These are phyloP conservation scores for Kalmanozyma brasiliensis DNA, from an alignment of 1,284 basidiomycete species.

Conservation along the genomic window DNA sequence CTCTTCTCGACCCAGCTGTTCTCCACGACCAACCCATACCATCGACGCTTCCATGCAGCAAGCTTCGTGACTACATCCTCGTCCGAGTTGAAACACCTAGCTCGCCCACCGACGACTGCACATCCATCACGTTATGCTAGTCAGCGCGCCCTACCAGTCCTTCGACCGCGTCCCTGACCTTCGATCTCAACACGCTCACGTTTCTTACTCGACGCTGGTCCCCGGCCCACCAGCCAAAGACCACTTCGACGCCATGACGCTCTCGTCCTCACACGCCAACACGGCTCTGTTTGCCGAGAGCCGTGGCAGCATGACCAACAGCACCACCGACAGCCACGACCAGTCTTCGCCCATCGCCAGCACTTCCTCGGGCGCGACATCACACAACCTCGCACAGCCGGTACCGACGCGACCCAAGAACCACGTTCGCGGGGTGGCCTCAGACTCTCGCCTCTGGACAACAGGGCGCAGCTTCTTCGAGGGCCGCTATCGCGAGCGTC, in stretches of 20 bases:
- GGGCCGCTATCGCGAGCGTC: constrained; percentile 36
- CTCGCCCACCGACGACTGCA: neutral
- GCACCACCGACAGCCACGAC: constrained; percentile 1
- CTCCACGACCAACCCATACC: neutral
- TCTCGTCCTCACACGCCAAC: constrained; percentile 28
- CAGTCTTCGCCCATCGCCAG: constrained; percentile 9
- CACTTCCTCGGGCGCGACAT: constrained; percentile 8
- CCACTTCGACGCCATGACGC: constrained; percentile 26
- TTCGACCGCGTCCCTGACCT: constrained; percentile 23
- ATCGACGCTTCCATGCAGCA: constrained; percentile 24
- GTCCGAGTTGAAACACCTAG: constrained; percentile 14
- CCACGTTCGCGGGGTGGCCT: constrained; percentile 44
- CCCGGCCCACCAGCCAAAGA: constrained; percentile 4
- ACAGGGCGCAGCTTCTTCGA: constrained; percentile 36
- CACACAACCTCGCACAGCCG: constrained; percentile 17
- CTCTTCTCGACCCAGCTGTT: neutral
- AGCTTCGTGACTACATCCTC: constrained; percentile 23
- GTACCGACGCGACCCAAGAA: constrained; percentile 44
- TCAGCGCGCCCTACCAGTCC: constrained; percentile 23
- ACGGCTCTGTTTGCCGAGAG: constrained; percentile 19
- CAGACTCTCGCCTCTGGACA: constrained; percentile 41
- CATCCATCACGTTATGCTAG: constrained; percentile 34
- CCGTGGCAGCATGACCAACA: constrained; percentile 11
- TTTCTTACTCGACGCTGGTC: constrained; percentile 7
- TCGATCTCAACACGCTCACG: constrained; percentile 15